Percentiles rank a stretch among this genome's conserved stretches.
Evolutionary conservation across 768 basidiomycete species (phyloP).

Genomic region (Symmetrospora coprosmae): DNA sequence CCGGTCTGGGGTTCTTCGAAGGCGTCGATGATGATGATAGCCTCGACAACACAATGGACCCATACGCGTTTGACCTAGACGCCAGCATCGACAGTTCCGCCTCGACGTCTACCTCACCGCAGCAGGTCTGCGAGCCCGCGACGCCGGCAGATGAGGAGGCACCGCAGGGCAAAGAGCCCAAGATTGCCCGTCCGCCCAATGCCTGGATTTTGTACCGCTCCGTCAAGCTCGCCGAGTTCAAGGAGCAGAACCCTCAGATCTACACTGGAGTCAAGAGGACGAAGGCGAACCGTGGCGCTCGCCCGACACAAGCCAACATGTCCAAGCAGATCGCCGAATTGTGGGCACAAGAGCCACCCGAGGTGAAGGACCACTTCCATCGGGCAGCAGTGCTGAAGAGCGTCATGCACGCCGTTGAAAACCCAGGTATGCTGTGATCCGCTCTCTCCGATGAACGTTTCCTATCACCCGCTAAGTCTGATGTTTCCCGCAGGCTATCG

Average conservation of each 20-base stretch:
- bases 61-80: too few relatives aligned
- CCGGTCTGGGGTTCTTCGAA: too few relatives aligned
- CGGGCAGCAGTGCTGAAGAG: slow-evolving; percentile 34
- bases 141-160: too few relatives aligned
- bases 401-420: slow-evolving; percentile 27
- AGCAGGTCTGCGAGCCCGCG: too few relatives aligned
- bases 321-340: slow-evolving; percentile 50
- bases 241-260: slow-evolving; percentile 34
- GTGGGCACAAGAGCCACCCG: slow-evolving; percentile 50
- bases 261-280: slow-evolving; percentile 27
- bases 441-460: neutral
- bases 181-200: slow-evolving; percentile 53
- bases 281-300: neutral
- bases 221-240: slow-evolving; percentile 44
- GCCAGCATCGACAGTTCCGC: too few relatives aligned
- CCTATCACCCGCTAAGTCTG: neutral
- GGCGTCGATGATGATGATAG: too few relatives aligned
- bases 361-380: slow-evolving; percentile 41
- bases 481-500: slow-evolving; percentile 13
- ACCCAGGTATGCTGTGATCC: slow-evolving; percentile 33
- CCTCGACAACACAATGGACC: too few relatives aligned
- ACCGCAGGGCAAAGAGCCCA: too few relatives aligned
- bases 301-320: slow-evolving; percentile 48
- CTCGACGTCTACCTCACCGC: too few relatives aligned
- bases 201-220: slow-evolving; percentile 72